Evolutionary conservation across 2,329 filamentous ascomycete genomes (phyloP), one percentile per base, ranked within the genome.

Genomic region (Xylariales sp.): DNA sequence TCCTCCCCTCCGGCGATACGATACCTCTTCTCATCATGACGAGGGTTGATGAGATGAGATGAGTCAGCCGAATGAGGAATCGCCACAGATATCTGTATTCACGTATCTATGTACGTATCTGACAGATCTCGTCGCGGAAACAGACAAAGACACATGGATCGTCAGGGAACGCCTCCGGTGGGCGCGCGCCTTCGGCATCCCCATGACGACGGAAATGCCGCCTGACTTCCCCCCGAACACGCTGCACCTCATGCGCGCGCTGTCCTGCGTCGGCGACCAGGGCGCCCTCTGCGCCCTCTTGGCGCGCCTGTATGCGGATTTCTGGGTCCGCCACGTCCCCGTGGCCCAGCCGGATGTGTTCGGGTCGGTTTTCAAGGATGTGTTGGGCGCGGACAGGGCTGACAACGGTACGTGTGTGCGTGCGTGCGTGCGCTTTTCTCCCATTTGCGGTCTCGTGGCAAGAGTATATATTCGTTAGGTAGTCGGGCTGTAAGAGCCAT

Each of bases 71-170:
- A 23, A 12, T 49, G 23, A 30, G 23, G 30, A 49, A 30, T 49
- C 12, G 16, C 8, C 2, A 1, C 23, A 23, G 23, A 23, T 23
- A 23, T 23, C 1, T 23, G 23, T 23, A 23, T 23, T 23, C 23
- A 23, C 23, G 23, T 23, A 23, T 23, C 1, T 23, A 23, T 2
- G 23, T 23, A 23, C 2, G 23, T 23, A 23, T 6, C 46, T 49
- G 9, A 14, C 10, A 5, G 18, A 48, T 28, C n/a, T 14, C 1
- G 28, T 45, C 8, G 2, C 5, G 23, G 28, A 43, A 54, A 48
- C 64, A 81, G 78, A 82, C 74, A 82, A 82, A 69, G 78, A 78
- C 69, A 74, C 69, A 49, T 82, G 79, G 78, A 80, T 80, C 69
- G 65, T 70, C 67, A 46, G 49, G 5, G 79, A 80, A 62, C 78